Percentiles rank a stretch among this genome's conserved stretches.
These are phyloP conservation scores for Flaveria bidentis DNA, from an alignment of 129 eudicot species.

Conservation along the genomic window DNA sequence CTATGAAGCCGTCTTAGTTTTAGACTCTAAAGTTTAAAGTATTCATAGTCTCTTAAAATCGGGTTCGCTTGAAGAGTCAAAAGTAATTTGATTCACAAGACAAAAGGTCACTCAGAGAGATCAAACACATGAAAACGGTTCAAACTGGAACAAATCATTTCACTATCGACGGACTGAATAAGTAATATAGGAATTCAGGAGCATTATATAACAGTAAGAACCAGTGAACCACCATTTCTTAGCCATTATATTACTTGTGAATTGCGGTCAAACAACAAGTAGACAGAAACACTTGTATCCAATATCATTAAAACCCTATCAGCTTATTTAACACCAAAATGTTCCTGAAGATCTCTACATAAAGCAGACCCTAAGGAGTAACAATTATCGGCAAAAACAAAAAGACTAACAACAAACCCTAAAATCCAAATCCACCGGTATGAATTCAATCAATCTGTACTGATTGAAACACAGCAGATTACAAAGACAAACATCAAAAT, in stretches of 20 bases:
- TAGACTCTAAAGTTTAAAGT: background rate
- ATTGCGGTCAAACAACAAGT: conserved; percentile 18
- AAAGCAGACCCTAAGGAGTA: conserved; percentile 20
- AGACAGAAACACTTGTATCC: conserved; percentile 10
- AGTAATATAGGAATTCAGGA: background rate
- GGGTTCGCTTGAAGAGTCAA: conserved; percentile 10
- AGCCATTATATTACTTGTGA: conserved; percentile 10
- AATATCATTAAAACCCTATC: conserved; percentile 6
- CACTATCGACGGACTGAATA: conserved; percentile 3
- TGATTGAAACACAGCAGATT: conserved; percentile 17
- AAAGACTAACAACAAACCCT: background rate
- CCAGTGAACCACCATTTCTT: conserved; percentile 9
- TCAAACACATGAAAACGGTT: conserved; percentile 13
- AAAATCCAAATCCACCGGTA: background rate
- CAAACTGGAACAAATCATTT: conserved; percentile 10
- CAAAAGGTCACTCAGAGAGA: background rate
- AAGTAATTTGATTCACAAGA: background rate
- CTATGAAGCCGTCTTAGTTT: conserved; percentile 12
- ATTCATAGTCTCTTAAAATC: background rate
- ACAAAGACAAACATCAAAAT: conserved; percentile 3
- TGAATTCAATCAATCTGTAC: background rate
- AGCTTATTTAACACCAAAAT: conserved; percentile 14
- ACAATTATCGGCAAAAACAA: background rate
- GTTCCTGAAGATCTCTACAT: background rate
- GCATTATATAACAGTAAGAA: background rate